Base-by-base conservation (phyloP, 495 filamentous ascomycete genomes). In the Penicillium samsonianum region DNA sequence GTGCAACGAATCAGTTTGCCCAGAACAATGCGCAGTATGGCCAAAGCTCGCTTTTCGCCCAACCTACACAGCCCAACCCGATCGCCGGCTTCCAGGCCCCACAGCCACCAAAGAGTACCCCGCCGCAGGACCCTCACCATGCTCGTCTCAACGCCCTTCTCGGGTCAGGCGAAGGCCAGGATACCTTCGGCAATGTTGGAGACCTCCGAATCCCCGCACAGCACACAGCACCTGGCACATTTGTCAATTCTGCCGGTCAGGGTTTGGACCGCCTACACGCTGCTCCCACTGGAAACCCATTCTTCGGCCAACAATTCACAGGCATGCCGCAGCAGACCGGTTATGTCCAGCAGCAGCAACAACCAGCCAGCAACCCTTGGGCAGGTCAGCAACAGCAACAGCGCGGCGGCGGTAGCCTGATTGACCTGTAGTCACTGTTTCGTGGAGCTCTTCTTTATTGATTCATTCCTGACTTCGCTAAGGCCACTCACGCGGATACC, bases 151-250 rank as follows among this genome's bases (percentile, higher is more conserved):
- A 98, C 63, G 84, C 89, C n/a, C 87, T 99, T 12, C 83, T 99
- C 43, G 82, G 89, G 8, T 80, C 79, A 22, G 92, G 94, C 55
- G 95, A 97, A 43, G 94, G 94, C 22, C 87, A 91, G 76, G 94
- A 99, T 69, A 98, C 95, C 1, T 99, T 96, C 69, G 94, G 94
- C 50, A 99, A 99, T 67, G 89, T 88, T 38, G 94, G 94, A 53
- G 87, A 98, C 52, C 80, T 96, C 30, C 91, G 94, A 71, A 96
- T 99, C 62, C 95, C 94, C 2, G 85, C 94, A 33, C 94, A 99
- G 71, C 94, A 99, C 73, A 99, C 94, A 0, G 92, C 94, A 1
- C 95, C 95, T 3, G 94, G 94, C 28, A 96, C 90, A 2, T 99
- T 98, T 65, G 89, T 99, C 74, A 99, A 97, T 74, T 93, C 88